phyloP scores from a whole-genome alignment of 768 basidiomycete genomes.

The Hericium erinaceus region DNA sequence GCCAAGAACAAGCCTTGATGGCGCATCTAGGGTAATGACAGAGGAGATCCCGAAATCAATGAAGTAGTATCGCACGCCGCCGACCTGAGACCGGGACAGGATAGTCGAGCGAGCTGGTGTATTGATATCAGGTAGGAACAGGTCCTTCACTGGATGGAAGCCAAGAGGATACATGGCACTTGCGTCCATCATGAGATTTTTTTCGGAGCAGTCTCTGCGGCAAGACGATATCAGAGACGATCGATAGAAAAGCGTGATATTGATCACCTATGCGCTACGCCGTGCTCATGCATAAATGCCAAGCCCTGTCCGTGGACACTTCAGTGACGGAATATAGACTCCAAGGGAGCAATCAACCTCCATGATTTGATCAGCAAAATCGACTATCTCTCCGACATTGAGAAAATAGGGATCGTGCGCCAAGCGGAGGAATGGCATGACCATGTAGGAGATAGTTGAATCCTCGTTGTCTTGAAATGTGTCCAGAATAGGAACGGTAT shows the following conservation, averaged over 20 bases:
- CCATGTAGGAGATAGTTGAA: constrained; percentile 3
- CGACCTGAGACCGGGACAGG: neutral
- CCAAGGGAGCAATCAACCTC: neutral
- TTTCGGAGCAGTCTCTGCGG: constrained; percentile 1
- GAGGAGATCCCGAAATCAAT: constrained; percentile 9
- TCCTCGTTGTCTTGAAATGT: constrained; percentile 1
- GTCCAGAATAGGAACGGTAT: constrained; percentile 9
- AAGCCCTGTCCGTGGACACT: constrained; percentile 2
- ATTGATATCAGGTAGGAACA: neutral
- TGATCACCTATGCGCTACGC: constrained; percentile 10
- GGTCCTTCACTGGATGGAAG: constrained; percentile 3
- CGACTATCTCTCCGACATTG: constrained; percentile 2
- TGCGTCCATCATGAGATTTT: constrained; percentile 10
- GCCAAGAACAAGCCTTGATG: neutral
- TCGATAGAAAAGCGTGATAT: neutral
- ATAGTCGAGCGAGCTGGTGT: neutral
- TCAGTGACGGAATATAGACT: neutral
- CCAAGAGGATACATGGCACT: constrained; percentile 5
- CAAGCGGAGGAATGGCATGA: constrained; percentile 11
- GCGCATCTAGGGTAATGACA: neutral
- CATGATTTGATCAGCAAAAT: constrained; percentile 8
- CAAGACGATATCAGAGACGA: neutral
- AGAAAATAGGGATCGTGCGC: neutral
- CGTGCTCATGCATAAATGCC: constrained; percentile 10
- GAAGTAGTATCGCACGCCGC: constrained; percentile 6